These are phyloP conservation scores for Aspergillus aculeatinus DNA, from an alignment of 2,329 filamentous ascomycete genomes.

Conservation along the genomic window DNA sequence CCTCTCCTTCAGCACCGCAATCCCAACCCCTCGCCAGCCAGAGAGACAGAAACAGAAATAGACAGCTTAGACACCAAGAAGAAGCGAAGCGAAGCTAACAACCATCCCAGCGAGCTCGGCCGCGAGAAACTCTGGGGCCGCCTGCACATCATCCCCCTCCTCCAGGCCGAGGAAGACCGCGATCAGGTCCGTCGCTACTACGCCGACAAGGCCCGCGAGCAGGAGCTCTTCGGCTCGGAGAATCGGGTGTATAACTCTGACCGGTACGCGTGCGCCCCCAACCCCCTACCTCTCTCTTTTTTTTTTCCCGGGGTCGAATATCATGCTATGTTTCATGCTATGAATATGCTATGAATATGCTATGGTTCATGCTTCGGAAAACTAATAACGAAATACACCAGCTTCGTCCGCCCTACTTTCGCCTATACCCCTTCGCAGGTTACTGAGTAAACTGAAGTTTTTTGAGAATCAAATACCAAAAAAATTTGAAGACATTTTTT, in stretches of 20 bases:
- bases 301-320: neutral
- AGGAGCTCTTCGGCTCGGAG: constrained; percentile 81
- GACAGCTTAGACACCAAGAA: too few relatives aligned
- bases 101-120: constrained; percentile 70
- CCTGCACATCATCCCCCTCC: constrained; percentile 87
- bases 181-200: constrained; percentile 85
- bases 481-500: too few relatives aligned
- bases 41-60: too few relatives aligned
- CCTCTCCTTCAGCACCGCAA: neutral
- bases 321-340: neutral
- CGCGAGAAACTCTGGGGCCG: constrained; percentile 98
- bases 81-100: neutral
- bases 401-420: constrained; percentile 80
- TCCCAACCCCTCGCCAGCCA: neutral
- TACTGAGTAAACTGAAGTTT: constrained; percentile 52
- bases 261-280: constrained; percentile 58
- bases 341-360: too few relatives aligned
- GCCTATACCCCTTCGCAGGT: constrained; percentile 66
- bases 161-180: constrained; percentile 95
- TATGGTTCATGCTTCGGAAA: neutral
- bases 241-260: constrained; percentile 85
- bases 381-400: constrained; percentile 36
- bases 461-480: neutral
- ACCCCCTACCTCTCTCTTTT: neutral
- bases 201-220: constrained; percentile 86